Percentiles rank a stretch among this genome's conserved stretches.
phyloP scores from a whole-genome alignment of 176 grass and related monocot genomes.

The Coix lacrymajobi region DNA sequence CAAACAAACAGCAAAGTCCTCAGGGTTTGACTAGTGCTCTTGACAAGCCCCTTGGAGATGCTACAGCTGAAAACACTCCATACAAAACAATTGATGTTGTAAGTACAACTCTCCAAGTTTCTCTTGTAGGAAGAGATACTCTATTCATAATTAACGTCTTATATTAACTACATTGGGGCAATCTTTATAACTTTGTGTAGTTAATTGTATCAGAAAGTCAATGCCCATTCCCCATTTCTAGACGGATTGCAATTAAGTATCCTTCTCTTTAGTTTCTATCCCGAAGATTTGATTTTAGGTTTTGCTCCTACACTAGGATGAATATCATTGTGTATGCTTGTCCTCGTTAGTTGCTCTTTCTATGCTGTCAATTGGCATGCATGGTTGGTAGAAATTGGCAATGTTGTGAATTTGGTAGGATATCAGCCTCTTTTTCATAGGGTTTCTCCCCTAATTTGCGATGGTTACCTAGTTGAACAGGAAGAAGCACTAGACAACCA shows the following conservation, averaged over 20 bases:
- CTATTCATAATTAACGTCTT: neutral
- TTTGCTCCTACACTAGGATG: neutral
- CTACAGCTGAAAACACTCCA: conserved; percentile 48
- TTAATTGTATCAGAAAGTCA: neutral
- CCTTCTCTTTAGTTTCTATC: neutral
- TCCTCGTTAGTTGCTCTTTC: neutral
- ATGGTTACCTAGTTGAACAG: conserved; percentile 1
- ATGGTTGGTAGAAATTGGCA: neutral
- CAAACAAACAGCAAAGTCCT: conserved; percentile 40
- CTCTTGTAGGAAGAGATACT: neutral
- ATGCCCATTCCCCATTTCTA: neutral
- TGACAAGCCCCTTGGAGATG: conserved; percentile 37
- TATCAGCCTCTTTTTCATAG: neutral
- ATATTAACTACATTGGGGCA: neutral
- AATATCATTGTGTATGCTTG: neutral
- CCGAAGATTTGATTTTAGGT: neutral
- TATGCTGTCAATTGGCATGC: neutral
- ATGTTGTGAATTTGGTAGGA: neutral
- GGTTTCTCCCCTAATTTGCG: neutral
- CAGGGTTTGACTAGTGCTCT: conserved; percentile 36
- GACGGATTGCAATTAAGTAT: neutral
- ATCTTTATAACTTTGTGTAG: neutral
- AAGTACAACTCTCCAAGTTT: conserved; percentile 30
- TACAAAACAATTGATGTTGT: conserved; percentile 68
- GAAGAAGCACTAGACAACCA: neutral